A percentile compares a stretch with the other conserved stretches of the same genome.
These are phyloP conservation scores for Cercospora berteroae DNA, from an alignment of 2,329 filamentous ascomycete species.

Conservation along the genomic window DNA sequence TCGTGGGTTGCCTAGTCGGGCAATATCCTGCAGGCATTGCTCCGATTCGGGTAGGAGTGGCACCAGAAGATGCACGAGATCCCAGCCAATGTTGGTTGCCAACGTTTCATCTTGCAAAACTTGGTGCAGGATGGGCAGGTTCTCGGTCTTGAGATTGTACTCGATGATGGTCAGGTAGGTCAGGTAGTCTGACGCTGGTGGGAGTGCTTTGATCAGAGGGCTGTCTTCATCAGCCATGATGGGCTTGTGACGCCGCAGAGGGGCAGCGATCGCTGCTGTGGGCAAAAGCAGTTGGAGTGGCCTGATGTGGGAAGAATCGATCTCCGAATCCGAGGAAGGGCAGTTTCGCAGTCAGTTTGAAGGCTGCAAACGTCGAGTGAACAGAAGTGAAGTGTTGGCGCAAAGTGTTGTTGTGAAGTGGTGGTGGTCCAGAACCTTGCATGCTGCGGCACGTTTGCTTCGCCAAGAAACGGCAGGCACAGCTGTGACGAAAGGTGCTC, in stretches of 20 bases:
- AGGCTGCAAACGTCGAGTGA: neutral
- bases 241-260: neutral
- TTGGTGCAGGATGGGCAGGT: slow-evolving; percentile 65
- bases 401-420: neutral
- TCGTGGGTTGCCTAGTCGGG: slow-evolving; percentile 73
- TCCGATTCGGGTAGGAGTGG: slow-evolving; percentile 64
- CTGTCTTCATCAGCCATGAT: slow-evolving; percentile 36
- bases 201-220: slow-evolving; percentile 58
- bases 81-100: slow-evolving; percentile 79
- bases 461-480: neutral
- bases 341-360: neutral
- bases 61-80: slow-evolving; percentile 73
- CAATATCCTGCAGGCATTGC: slow-evolving; percentile 69
- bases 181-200: slow-evolving; percentile 65
- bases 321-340: neutral
- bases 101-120: slow-evolving; percentile 67
- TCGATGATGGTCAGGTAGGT: slow-evolving; percentile 78
- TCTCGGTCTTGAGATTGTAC: slow-evolving; percentile 65
- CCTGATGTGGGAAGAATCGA: neutral
- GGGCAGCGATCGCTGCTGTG: neutral
- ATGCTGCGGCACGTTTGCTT: neutral
- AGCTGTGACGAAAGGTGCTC: neutral
- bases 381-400: neutral
- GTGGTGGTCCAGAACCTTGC: slow-evolving; percentile 1
- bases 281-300: neutral